Base-by-base conservation (phyloP, 179 eudicot species). In the Silene noctiflora region DNA sequence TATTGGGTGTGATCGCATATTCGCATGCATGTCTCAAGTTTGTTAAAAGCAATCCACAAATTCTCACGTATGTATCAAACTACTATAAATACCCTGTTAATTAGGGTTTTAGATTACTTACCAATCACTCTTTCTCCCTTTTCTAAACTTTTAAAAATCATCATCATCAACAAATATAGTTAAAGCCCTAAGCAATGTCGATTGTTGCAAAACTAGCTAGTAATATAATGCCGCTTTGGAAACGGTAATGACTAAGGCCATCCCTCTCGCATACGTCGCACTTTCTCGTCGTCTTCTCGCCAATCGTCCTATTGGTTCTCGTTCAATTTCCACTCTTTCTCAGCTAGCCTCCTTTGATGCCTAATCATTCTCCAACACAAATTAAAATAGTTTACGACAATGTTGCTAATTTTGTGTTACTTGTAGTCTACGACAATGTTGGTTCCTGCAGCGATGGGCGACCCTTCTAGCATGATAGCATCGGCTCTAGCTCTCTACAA, bases 381-480 rank as follows among this genome's bases (percentile, higher is more conserved):
- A n/a, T n/a, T n/a, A n/a, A n/a, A n/a, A n/a, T n/a, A n/a, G n/a
- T n/a, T n/a, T n/a, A n/a, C n/a, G n/a, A n/a, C n/a, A n/a, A n/a
- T n/a, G n/a, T n/a, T n/a, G 35, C 42, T 35, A 35, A 4, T 35
- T 35, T 35, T 35, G 42, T 35, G 42, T 35, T 35, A 35, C 42
- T 62, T 75, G 35, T 77, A 94, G 98, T 85, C 91, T 10, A 94
- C 89, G 11, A 92, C 96, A 2, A 51, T 94, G 82, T 71, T 92
- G 77, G 90, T 94, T 72, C 98, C 98, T 1, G 67, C 94, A 6
- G 39, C 83, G 48, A 75, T 87, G 53, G 77, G 89, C 13, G 84
- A 91, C 69, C 91, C 89, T 44, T 85, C 93, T n/a, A 84, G 77
- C 78, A 85, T 87, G 90, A 88, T 89, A 80, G 86, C 90, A 76